Evolutionary conservation across 495 filamentous ascomycete genomes (phyloP), one percentile per base, ranked within the genome.

Genomic region (Aspergillus egyptiacus): DNA sequence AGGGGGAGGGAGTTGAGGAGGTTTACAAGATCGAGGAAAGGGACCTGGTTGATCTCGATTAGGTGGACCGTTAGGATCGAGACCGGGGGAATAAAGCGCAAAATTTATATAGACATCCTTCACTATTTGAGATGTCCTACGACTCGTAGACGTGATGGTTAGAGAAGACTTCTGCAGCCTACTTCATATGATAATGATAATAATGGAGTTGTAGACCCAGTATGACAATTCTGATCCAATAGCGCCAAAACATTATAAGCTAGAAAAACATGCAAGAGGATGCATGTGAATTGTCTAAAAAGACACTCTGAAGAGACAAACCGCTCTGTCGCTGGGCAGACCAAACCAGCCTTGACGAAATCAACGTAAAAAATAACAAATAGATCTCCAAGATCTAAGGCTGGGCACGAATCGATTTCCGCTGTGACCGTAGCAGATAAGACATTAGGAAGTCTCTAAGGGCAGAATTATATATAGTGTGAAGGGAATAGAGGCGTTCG

Each of bases 1-100:
- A 23, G 18, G 62, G 67, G 35, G 69, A 71, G 61, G 62, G 52
- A 56, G 67, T 74, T 54, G 64, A 74, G 23, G 61, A 61, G 57
- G 65, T 74, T 14, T 72, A 72, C 61, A 37, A 31, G n/a, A 58
- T 72, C 50, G 35, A 17, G 1, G 61, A 67, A n/a, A n/a, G n/a
- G n/a, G n/a, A n/a, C n/a, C n/a, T n/a, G 46, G 56, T 63, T 51
- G 71, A 71, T 58, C 43, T 74, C 11, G 30, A 27, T n/a, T 40
- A 25, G 22, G 11, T 11, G 22, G 25, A 7, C 4, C 1, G 8
- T 20, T 28, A 23, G 30, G 19, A 33, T 33, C n/a, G n/a, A 25
- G 18, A 9, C 19, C 23, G 4, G 27, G 22, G 17, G 23, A 6
- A 15, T 17, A 18, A 36, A 31, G n/a, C n/a, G 34, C 17, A 19